Conservation (phyloP, 257 asterid species). For the Handroanthus guayacan region DNA sequence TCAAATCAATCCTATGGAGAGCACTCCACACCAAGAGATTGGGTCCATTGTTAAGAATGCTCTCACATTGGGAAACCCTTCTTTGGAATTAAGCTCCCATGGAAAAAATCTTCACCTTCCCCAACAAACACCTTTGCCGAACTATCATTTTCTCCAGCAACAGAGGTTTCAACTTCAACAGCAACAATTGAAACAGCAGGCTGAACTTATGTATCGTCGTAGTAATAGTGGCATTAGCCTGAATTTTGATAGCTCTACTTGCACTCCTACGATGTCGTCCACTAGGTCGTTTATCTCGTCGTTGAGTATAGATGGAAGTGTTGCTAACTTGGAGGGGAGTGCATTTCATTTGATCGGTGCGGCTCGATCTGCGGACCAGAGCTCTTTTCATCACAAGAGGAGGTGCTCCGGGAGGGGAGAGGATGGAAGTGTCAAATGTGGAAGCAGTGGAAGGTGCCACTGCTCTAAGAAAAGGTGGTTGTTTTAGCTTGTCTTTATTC, state of each 20-base stretch:
- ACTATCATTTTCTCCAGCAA: constrained; percentile 52
- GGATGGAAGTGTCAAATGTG: constrained; percentile 91
- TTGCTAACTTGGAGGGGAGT: constrained; percentile 69
- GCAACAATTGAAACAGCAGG: constrained; percentile 73
- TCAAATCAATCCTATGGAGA: constrained; percentile 37
- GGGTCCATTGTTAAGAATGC: constrained; percentile 48
- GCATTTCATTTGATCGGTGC: constrained; percentile 74
- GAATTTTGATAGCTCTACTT: constrained; percentile 79
- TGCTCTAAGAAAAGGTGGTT: constrained; percentile 90
- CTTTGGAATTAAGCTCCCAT: constrained; percentile 61
- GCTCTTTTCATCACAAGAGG: constrained; percentile 68
- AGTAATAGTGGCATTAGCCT: constrained; percentile 81
- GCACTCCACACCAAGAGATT: constrained; percentile 41
- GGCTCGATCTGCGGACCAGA: constrained; percentile 80
- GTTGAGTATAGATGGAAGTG: constrained; percentile 84
- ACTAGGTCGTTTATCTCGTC: constrained; percentile 86
- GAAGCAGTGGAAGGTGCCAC: constrained; percentile 83
- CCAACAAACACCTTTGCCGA: constrained; percentile 49
- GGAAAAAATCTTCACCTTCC: constrained; percentile 51
- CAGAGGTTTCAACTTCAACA: constrained; percentile 43
- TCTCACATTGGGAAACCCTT: constrained; percentile 58
- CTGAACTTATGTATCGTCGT: constrained; percentile 59
- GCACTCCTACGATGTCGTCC: constrained; percentile 90
- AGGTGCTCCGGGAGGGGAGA: constrained; percentile 82
- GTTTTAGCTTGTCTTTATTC: neutral